Conservation (phyloP, 768 basidiomycete species). For the Solioccasus polychromus region DNA sequence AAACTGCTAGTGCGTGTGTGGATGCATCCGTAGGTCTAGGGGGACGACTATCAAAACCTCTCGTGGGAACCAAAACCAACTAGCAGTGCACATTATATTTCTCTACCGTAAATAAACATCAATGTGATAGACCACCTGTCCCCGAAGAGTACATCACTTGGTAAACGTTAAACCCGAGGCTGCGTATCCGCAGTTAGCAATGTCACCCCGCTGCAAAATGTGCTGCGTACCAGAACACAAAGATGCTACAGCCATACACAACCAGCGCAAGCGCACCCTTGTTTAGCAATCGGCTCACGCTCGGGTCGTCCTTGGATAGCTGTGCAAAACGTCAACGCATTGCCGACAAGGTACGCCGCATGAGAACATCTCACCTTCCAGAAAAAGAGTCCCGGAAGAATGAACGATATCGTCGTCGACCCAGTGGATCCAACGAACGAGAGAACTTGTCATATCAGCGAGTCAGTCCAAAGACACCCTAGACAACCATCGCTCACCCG, state of each 20-base stretch:
- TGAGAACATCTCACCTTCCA: slow-evolving; percentile 64
- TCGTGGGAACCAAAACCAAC: slow-evolving; percentile 34
- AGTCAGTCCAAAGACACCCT: slow-evolving; percentile 10
- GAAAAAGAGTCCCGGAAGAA: slow-evolving; percentile 89
- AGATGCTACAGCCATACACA: slow-evolving; percentile 74
- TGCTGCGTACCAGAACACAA: slow-evolving; percentile 81
- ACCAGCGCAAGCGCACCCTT: slow-evolving; percentile 64
- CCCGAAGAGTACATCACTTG: slow-evolving; percentile 43
- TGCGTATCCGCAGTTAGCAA: slow-evolving; percentile 29
- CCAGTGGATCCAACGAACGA: slow-evolving; percentile 97
- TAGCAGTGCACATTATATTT: too few species aligned
- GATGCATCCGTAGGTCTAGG: slow-evolving; percentile 34
- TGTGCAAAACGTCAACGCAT: slow-evolving; percentile 27
- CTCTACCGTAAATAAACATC: slow-evolving; percentile 5
- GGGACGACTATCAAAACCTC: slow-evolving; percentile 18
- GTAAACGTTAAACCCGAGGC: slow-evolving; percentile 80
- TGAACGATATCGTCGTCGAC: slow-evolving; percentile 95
- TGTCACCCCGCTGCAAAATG: too few species aligned
- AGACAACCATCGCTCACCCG: slow-evolving; percentile 49
- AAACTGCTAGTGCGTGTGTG: slow-evolving; percentile 23
- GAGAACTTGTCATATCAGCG: slow-evolving; percentile 54
- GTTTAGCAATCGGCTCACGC: slow-evolving; percentile 49
- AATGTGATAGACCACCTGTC: slow-evolving; percentile 4
- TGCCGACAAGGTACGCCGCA: slow-evolving; percentile 1
- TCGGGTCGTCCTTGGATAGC: slow-evolving; percentile 68